Percentiles rank a stretch among this genome's conserved stretches.
phyloP scores from a whole-genome alignment of 2,329 filamentous ascomycete genomes.

The Helotiales sp. region DNA sequence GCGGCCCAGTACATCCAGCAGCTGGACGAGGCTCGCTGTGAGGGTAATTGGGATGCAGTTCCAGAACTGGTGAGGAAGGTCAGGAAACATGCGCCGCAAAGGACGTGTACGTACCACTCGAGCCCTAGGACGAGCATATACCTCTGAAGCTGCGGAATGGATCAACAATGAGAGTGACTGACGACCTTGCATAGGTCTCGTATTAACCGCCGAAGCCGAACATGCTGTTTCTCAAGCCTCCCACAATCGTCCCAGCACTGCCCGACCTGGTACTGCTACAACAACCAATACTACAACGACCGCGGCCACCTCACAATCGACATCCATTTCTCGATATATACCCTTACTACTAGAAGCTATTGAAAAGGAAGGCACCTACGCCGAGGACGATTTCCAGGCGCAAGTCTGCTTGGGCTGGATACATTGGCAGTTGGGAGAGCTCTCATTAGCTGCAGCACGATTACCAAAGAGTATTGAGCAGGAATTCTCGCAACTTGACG shows the following conservation, averaged over 20 bases:
- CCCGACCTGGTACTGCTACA: slow-evolving; percentile 28
- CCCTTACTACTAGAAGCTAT: slow-evolving; percentile 58
- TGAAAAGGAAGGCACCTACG: slow-evolving; percentile 58
- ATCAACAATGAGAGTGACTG: slow-evolving; percentile 18
- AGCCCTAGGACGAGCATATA: neutral
- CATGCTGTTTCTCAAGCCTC: slow-evolving; percentile 64
- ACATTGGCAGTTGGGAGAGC: slow-evolving; percentile 77
- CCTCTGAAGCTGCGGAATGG: neutral
- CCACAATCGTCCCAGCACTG: slow-evolving; percentile 24
- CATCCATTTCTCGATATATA: slow-evolving; percentile 37
- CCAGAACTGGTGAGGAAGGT: slow-evolving; percentile 92
- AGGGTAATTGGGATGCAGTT: slow-evolving; percentile 84
- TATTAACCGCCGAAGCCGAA: slow-evolving; percentile 73
- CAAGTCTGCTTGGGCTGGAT: slow-evolving; percentile 85
- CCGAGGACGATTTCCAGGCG: slow-evolving; percentile 74
- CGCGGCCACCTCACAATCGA: slow-evolving; percentile 33
- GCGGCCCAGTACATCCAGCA: slow-evolving; percentile 79
- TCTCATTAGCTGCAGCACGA: slow-evolving; percentile 61
- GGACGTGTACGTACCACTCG: slow-evolving; percentile 69
- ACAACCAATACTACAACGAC: slow-evolving; percentile 25
- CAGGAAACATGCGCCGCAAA: slow-evolving; percentile 87
- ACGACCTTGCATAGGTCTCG: slow-evolving; percentile 59
- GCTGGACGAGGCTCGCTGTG: slow-evolving; percentile 85
- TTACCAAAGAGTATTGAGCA: slow-evolving; percentile 68
- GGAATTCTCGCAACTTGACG: slow-evolving; percentile 57